Conservation (phyloP, 306 rosid genomes). For the Oxytropis ochrocephala region DNA sequence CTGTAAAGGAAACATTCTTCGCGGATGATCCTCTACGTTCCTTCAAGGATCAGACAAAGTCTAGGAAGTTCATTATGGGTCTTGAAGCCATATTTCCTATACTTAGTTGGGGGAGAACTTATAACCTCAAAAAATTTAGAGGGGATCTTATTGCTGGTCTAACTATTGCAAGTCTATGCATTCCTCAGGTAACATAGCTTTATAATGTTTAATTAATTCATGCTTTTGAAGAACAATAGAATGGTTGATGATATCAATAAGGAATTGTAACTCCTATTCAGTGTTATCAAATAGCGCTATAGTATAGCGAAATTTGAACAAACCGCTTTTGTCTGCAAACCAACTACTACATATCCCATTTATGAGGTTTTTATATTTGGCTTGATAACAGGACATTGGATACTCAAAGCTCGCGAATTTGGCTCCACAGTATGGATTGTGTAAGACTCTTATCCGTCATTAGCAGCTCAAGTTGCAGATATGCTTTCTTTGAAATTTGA, state of each 20-base stretch:
- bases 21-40: constrained; percentile 77
- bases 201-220: not conserved
- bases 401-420: constrained; percentile 90
- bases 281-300: too few species aligned
- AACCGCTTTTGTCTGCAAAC: too few species aligned
- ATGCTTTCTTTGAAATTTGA: not conserved
- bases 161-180: constrained; percentile 96
- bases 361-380: constrained; percentile 15
- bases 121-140: constrained; percentile 53
- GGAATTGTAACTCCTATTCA: not conserved
- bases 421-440: constrained; percentile 81
- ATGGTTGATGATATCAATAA: not conserved
- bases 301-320: too few species aligned
- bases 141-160: constrained; percentile 87
- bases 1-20: constrained; percentile 77
- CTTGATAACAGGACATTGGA: constrained; percentile 70
- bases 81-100: constrained; percentile 79
- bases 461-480: not conserved
- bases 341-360: not conserved
- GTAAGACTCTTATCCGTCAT: constrained; percentile 41
- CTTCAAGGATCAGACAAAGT: constrained; percentile 74
- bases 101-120: constrained; percentile 70
- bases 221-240: not conserved
- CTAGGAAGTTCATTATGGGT: constrained; percentile 69
- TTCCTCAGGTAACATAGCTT: constrained; percentile 77